Evolutionary conservation across 2,329 filamentous ascomycete species (phyloP), one percentile per base, ranked within the genome.

Genomic region (Exophiala lecanii-corni): DNA sequence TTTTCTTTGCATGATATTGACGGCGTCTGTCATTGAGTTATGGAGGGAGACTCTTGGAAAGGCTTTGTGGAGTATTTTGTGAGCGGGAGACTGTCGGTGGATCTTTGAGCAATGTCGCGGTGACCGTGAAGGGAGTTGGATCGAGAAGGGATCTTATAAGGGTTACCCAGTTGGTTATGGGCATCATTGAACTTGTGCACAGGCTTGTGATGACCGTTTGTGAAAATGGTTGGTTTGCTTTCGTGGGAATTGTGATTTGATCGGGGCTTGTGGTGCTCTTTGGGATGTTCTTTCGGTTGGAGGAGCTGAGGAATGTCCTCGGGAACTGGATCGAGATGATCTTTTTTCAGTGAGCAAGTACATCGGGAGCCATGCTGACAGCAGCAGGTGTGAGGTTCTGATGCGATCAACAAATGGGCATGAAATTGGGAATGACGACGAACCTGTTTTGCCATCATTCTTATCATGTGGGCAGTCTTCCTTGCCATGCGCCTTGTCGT

Each of bases 401-500:
- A 25, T 3, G n/a, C 12, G 13, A 33, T 53, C 39, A 47, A 23
- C 40, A 31, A 41, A 6, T 18, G 23, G 5, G 3, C 6, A 9
- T 15, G 6, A 18, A 19, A 17, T 20, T 16, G 21, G n/a, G 2
- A 39, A 31, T 13, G n/a, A 35, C 32, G 17, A 36, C 45, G 5
- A 43, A 61, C 63, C 57, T 48, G 63, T 61, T 46, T 55, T 54
- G 18, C 62, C 62, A 36, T 64, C 59, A 51, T 54, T 54, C 50
- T 66, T 68, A 10, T 51, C 45, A 38, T 61, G 51, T 17, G 51
- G 51, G 38, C 58, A 60, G 28, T 61, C 57, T 26, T 60, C 58
- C 40, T 60, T 60, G 44, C 60, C 60, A 56, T 68, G 62, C 36
- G 64, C 62, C 76, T 94, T 96, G 68, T 94, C 87, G 64, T 88